These are phyloP conservation scores for Vicia villosa DNA, from an alignment of 306 rosid species.

Conservation along the genomic window DNA sequence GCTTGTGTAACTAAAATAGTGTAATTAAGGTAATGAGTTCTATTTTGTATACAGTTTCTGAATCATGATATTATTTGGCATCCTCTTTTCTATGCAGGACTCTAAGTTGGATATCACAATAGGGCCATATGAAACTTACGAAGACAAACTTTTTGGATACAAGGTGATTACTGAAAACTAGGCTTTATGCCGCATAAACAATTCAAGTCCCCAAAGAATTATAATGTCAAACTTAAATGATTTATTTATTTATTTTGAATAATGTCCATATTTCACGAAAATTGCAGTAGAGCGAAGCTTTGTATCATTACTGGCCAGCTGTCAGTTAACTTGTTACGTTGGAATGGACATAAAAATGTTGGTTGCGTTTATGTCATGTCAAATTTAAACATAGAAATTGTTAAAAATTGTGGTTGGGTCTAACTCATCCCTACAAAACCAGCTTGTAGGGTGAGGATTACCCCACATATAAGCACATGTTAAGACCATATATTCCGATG, in stretches of 20 bases:
- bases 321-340: conserved; percentile 11
- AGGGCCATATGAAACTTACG: conserved; percentile 97
- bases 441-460: too few relatives aligned
- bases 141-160: conserved; percentile 87
- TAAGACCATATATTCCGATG: too few relatives aligned
- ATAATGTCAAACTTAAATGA: not conserved
- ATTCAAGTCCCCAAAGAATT: not conserved
- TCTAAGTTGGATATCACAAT: conserved; percentile 88
- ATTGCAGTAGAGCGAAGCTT: conserved; percentile 15
- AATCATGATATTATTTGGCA: conserved; percentile 29
- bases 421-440: too few relatives aligned
- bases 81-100: conserved; percentile 55
- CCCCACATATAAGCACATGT: too few relatives aligned
- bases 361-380: conserved; percentile 17
- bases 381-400: conserved; percentile 16
- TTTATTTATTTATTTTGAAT: not conserved
- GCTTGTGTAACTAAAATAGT: not conserved
- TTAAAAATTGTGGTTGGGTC: too few relatives aligned
- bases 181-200: conserved; percentile 25
- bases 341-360: not conserved
- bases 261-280: conserved; percentile 14
- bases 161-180: conserved; percentile 57
- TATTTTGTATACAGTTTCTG: conserved; percentile 25
- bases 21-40: not conserved
- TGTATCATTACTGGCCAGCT: not conserved